These are phyloP conservation scores for Stachybotrys chlorohalonatus DNA, from an alignment of 2,329 filamentous ascomycete species.

Conservation along the genomic window DNA sequence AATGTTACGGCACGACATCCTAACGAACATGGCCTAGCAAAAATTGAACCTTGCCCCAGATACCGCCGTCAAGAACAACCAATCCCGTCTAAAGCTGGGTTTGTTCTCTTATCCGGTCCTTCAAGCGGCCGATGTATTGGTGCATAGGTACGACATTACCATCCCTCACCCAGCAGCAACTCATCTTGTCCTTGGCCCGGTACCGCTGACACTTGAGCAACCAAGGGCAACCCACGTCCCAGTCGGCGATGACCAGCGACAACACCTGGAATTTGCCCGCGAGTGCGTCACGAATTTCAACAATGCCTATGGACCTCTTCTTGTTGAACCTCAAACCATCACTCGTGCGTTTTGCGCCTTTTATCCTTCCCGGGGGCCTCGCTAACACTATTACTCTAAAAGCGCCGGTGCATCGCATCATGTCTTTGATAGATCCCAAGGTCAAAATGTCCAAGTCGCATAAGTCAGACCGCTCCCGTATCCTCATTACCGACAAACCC, in stretches of 20 bases:
- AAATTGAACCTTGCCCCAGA: conserved; percentile 60
- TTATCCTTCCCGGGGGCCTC: background rate
- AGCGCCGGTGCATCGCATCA: conserved; percentile 78
- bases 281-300: conserved; percentile 86
- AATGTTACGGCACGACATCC: background rate
- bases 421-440: conserved; percentile 72
- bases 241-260: conserved; percentile 89
- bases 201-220: background rate
- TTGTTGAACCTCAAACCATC: conserved; percentile 61
- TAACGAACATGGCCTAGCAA: conserved; percentile 37
- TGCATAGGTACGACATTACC: conserved; percentile 53
- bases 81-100: conserved; percentile 65
- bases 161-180: background rate
- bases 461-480: conserved; percentile 60
- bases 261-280: conserved; percentile 89
- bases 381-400: background rate
- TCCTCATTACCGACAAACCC: conserved; percentile 67
- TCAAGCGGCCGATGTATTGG: conserved; percentile 86
- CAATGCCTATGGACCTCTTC: conserved; percentile 53
- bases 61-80: conserved; percentile 48
- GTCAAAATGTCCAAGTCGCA: conserved; percentile 96
- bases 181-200: background rate
- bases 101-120: conserved; percentile 94
- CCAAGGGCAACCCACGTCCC: conserved; percentile 77
- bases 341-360: conserved; percentile 44